Evolutionary conservation across 192 early-diverging fungal species (phyloP), one percentile per base, ranked within the genome.

Genomic region (Podila clonocystis): DNA sequence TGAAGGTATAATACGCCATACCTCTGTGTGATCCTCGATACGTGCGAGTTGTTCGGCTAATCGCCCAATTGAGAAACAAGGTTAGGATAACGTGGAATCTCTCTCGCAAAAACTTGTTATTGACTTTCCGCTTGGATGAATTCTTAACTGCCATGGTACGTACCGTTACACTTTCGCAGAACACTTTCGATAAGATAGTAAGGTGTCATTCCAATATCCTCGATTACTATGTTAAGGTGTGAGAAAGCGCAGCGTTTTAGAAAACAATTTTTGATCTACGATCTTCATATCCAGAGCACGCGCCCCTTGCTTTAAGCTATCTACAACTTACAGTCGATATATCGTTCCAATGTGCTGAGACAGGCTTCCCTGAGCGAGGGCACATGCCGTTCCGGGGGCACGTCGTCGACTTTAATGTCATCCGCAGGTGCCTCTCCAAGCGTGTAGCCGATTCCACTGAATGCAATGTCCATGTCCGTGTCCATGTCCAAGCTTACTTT

Each of bases 131-230:
- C 9, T 22, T 1, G n/a, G 62, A 58, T 20, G 20, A 26, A 41
- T 15, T 57, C 55, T 41, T 2, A 3, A 15, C 41, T 55, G 15
- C 4, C 41, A 38, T 38, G 36, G 41, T 24, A 38, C 65, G 41
- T 69, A 80, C 77, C 77, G 58, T 63, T 80, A 28, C 77, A 80
- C 33, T 80, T 80, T 30, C 66, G 36, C 3, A 80, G 71, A 1
- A 80, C 64, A 49, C 77, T 69, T 31, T 80, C 77, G n/a, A 80
- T 80, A 12, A 80, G 58, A 49, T 80, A 80, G 58, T 61, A 80
- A n/a, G 77, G 77, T 12, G 77, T 80, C 2, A 38, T 48, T 52
- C 77, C 77, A 69, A 80, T 63, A n/a, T 80, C 77, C 20, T 80
- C 77, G 11, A 80, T 52, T n/a, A 73, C 77, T 80, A 68, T 8